phyloP scores from a whole-genome alignment of 2,329 filamentous ascomycete genomes.

The Cladosporium sp. region DNA sequence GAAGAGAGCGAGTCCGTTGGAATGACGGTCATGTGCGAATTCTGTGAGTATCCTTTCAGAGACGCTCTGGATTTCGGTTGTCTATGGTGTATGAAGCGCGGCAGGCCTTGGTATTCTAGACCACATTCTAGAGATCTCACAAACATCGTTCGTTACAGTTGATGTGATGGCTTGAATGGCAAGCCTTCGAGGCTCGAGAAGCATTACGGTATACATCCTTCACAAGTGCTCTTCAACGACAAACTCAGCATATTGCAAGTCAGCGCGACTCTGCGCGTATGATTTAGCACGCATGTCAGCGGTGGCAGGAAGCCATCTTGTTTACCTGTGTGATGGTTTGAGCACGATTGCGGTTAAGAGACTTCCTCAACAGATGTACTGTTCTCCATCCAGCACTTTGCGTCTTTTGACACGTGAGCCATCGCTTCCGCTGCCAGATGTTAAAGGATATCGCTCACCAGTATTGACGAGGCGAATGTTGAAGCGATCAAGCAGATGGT shows the following conservation, averaged over 20 bases:
- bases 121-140: not conserved
- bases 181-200: not conserved
- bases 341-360: not conserved
- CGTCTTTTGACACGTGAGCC: not conserved
- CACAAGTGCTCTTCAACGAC: not conserved
- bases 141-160: not conserved
- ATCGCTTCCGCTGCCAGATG: not conserved
- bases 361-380: not conserved
- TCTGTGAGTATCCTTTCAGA: not conserved
- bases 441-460: not conserved
- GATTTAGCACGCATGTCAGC: not conserved
- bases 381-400: not conserved
- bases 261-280: not conserved
- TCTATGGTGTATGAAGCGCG: not conserved
- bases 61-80: not conserved
- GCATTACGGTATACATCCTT: not conserved
- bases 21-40: not conserved
- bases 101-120: not conserved
- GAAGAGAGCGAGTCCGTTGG: not conserved
- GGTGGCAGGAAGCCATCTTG: not conserved
- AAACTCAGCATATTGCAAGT: not conserved
- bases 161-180: not conserved
- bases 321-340: not conserved
- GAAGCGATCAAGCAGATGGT: not conserved
- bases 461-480: not conserved